These are phyloP conservation scores for Colletotrichum spinosum DNA, from an alignment of 2,329 filamentous ascomycete species.

Conservation along the genomic window DNA sequence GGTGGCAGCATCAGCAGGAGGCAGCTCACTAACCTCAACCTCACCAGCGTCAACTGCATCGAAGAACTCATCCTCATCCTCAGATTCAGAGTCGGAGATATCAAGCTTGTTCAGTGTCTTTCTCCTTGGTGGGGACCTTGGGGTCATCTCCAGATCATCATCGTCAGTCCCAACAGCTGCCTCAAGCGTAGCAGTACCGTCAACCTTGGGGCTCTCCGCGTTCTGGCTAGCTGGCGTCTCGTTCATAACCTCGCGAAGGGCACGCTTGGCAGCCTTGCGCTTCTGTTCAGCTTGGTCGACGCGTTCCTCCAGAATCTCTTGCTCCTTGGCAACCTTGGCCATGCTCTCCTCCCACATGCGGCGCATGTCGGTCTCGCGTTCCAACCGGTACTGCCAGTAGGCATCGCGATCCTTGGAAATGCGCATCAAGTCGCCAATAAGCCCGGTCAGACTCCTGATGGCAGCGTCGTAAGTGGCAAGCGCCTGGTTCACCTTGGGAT, in stretches of 20 bases:
- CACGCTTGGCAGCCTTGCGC: constrained; percentile 88
- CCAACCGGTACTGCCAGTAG: constrained; percentile 96
- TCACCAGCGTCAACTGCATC: constrained; percentile 95
- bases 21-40: constrained; percentile 81
- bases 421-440: constrained; percentile 87
- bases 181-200: constrained; percentile 48
- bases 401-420: constrained; percentile 95
- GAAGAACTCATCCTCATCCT: constrained; percentile 90
- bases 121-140: constrained; percentile 60
- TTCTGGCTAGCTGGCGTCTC: constrained; percentile 46
- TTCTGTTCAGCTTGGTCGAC: constrained; percentile 93
- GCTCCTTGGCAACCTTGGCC: constrained; percentile 94
- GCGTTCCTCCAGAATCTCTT: constrained; percentile 88
- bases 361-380: constrained; percentile 90
- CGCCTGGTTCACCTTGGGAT: constrained; percentile 81
- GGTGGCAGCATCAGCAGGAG: constrained; percentile 44
- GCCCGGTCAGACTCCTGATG: constrained; percentile 85
- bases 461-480: constrained; percentile 89
- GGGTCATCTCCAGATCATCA: constrained; percentile 50
- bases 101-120: constrained; percentile 79
- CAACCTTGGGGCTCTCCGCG: constrained; percentile 40
- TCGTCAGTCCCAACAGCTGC: constrained; percentile 39
- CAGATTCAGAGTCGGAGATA: constrained; percentile 83
- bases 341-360: constrained; percentile 99
- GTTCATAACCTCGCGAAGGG: constrained; percentile 82